phyloP scores from a whole-genome alignment of 768 basidiomycete genomes.

The Amanita molliuscula region DNA sequence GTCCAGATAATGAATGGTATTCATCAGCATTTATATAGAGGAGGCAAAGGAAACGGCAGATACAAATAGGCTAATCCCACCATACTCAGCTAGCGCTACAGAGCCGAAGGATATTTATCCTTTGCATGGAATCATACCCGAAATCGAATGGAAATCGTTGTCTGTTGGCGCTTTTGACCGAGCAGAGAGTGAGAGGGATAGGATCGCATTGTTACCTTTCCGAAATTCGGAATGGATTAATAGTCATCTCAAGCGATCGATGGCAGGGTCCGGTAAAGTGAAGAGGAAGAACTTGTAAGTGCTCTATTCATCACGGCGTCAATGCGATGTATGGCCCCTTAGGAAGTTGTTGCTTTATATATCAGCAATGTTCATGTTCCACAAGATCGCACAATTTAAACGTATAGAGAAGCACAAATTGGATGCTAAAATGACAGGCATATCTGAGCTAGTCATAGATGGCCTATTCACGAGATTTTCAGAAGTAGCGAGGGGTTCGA shows the following conservation, averaged over 20 bases:
- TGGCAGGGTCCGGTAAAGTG: slow-evolving; percentile 38
- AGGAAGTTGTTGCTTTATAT: slow-evolving; percentile 78
- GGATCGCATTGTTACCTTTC: slow-evolving; percentile 49
- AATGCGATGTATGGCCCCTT: slow-evolving; percentile 1
- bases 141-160: slow-evolving; percentile 71
- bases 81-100: slow-evolving; percentile 54
- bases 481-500: slow-evolving; percentile 58
- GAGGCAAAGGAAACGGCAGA: slow-evolving; percentile 57
- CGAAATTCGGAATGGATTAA: slow-evolving; percentile 63
- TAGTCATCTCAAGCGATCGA: slow-evolving; percentile 40
- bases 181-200: slow-evolving; percentile 36
- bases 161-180: slow-evolving; percentile 44
- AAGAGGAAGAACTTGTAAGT: slow-evolving; percentile 54
- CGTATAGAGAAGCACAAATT: slow-evolving; percentile 39
- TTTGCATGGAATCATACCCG: slow-evolving; percentile 67
- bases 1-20: not conserved
- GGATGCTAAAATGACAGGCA: slow-evolving; percentile 41
- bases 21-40: slow-evolving; percentile 28
- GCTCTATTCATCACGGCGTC: not conserved
- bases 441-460: slow-evolving; percentile 62
- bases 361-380: slow-evolving; percentile 70
- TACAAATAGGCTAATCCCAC: slow-evolving; percentile 64
- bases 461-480: slow-evolving; percentile 73
- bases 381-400: slow-evolving; percentile 28
- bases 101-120: slow-evolving; percentile 69